Evolutionary conservation across 768 basidiomycete genomes (phyloP).

Genomic region (Tricholoma hemisulphureum): DNA sequence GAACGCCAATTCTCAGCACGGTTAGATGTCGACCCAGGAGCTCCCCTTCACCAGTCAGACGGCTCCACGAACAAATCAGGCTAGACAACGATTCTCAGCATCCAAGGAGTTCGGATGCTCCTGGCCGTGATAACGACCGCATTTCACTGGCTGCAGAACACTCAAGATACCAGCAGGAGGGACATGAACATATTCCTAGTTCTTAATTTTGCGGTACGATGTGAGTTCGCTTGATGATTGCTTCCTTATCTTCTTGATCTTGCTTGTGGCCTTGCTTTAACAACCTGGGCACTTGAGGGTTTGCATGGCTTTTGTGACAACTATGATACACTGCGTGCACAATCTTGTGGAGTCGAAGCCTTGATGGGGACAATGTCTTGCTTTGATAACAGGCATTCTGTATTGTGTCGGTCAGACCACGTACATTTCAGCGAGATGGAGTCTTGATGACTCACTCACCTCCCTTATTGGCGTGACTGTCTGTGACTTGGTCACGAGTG

Average conservation of each 20-base stretch:
- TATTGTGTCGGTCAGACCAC: not conserved
- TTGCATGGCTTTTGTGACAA: not conserved
- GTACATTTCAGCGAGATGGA: not conserved
- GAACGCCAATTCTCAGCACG: not conserved
- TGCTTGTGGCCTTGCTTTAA: not conserved
- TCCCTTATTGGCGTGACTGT: not conserved
- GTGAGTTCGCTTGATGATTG: not conserved
- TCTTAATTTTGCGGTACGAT: not conserved
- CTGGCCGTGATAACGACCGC: not conserved
- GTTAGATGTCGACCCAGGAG: not conserved
- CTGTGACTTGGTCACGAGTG: not conserved
- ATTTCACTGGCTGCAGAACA: not conserved
- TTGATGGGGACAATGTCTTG: not conserved
- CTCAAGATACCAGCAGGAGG: not conserved
- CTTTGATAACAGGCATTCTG: not conserved
- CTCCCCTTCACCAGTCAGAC: too few species aligned
- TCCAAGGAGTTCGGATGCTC: not conserved
- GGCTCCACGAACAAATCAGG: not conserved
- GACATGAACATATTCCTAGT: not conserved
- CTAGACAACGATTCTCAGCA: not conserved
- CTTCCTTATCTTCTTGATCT: not conserved
- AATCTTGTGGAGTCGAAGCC: not conserved
- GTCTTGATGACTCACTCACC: conserved; percentile 1
- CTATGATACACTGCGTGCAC: not conserved
- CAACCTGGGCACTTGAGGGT: not conserved